Base-by-base conservation (phyloP, 2,329 filamentous ascomycete species). In the Reticulascus tulasneorum region DNA sequence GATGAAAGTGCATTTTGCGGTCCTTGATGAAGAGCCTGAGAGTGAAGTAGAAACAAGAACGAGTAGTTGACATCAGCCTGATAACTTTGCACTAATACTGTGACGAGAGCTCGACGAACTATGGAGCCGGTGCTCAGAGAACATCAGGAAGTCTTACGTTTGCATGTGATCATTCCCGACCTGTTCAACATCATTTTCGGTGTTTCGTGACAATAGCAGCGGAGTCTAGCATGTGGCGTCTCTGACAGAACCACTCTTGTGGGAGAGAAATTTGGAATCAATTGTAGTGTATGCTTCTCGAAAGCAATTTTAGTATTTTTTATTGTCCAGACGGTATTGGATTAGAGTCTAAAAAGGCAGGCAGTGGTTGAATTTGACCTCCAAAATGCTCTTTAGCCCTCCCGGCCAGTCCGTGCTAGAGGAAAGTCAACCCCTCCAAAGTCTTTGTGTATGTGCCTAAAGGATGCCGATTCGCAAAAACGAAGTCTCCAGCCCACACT, bases 1-100 rank as follows among this genome's bases (percentile, higher is more conserved):
- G 78, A 55, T 84, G 33, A 71, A 72, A 37, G 77, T 84, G 23
- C 68, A 79, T 33, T 84, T 83, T 63, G 76, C 73, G 8, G n/a
- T 25, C 23, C 23, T 25, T 25, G 23, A 25, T 25, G 11, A 25
- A 25, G 23, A 25, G 23, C n/a, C n/a, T n/a, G n/a, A n/a, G n/a
- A n/a, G n/a, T n/a, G n/a, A n/a, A n/a, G n/a, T n/a, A n/a, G n/a
- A n/a, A n/a, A n/a, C n/a, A n/a, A n/a, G n/a, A n/a, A n/a, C n/a
- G n/a, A n/a, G n/a, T n/a, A n/a, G n/a, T n/a, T n/a, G n/a, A n/a
- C n/a, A n/a, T n/a, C n/a, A n/a, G n/a, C n/a, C n/a, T n/a, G n/a
- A n/a, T n/a, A n/a, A n/a, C n/a, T n/a, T n/a, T n/a, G n/a, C n/a
- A n/a, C n/a, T n/a, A n/a, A n/a, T n/a, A n/a, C n/a, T n/a, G n/a